Conservation (phyloP, 2,329 filamentous ascomycete genomes). For the Pseudogymnoascus verrucosus region DNA sequence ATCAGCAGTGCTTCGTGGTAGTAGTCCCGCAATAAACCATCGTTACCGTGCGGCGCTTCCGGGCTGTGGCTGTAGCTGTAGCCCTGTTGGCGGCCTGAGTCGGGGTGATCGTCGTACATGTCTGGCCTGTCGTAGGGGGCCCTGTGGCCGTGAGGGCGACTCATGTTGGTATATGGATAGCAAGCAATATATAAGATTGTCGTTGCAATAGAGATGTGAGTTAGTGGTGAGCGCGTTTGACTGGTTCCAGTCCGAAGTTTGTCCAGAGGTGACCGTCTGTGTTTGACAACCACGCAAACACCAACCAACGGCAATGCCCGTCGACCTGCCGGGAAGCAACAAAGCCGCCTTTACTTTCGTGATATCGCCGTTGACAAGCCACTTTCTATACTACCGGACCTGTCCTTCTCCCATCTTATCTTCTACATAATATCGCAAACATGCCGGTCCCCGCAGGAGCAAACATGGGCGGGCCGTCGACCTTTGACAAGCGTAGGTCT, state of each 20-base stretch:
- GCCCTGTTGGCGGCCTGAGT: slow-evolving; percentile 13
- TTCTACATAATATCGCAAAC: slow-evolving; percentile 12
- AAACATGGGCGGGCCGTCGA: slow-evolving; percentile 51
- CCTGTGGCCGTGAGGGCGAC: slow-evolving; percentile 16
- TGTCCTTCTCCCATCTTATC: neutral
- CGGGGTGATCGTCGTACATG: slow-evolving; percentile 39
- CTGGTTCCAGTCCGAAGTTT: neutral
- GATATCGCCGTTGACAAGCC: neutral
- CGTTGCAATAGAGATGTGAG: neutral
- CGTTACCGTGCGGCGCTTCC: slow-evolving; percentile 30
- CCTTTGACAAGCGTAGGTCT: slow-evolving; percentile 60
- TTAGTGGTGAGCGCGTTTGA: neutral
- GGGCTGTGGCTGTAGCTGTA: slow-evolving; percentile 20
- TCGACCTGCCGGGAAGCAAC: neutral
- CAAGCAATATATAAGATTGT: neutral
- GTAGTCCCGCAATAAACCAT: slow-evolving; percentile 22
- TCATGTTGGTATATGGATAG: slow-evolving; percentile 15
- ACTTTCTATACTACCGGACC: neutral
- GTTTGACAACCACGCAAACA: slow-evolving; percentile 5
- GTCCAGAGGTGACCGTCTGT: neutral
- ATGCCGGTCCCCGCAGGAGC: slow-evolving; percentile 42
- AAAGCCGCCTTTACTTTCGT: neutral
- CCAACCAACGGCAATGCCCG: neutral
- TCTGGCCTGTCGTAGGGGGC: slow-evolving; percentile 20
- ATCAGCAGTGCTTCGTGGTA: slow-evolving; percentile 27